Base-by-base conservation (phyloP, 2,329 filamentous ascomycete genomes). In the Fusarium tupiense region DNA sequence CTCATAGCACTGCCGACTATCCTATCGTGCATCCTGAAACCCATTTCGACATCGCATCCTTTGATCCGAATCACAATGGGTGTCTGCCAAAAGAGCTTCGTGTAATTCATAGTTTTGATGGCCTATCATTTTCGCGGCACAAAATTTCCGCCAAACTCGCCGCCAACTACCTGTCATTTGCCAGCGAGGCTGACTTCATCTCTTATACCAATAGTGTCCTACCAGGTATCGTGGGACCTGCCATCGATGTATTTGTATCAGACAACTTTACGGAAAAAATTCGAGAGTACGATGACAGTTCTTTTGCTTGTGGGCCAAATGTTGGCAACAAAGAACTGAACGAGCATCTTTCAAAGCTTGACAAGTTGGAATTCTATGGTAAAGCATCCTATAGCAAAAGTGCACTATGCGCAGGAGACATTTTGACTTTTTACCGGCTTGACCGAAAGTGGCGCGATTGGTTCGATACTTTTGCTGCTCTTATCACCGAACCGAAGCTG, bases 81-180 rank as follows among this genome's bases (percentile, higher is more conserved):
- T 33, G 2, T 33, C 33, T 2, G 2, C 33, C 33, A 33, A 33
- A 33, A 33, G 2, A 33, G 33, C 24, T 50, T 33, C 47, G 29
- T n/a, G 20, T 50, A 3, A 50, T 33, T 4, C 12, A 33, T 14
- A n/a, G 16, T 33, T 50, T 50, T 0, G 29, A n/a, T 6, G 6
- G 4, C 17, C 7, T 8, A n/a, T 0, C 1, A 16, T 6, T n/a
- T 5, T 33, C 47, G 20, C 20, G 14, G 10, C 16, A 2, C 29
- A 50, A 50, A 8, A 17, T 33, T 2, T 31, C 47, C 14, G 29
- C 17, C 24, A 2, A 50, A 7, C 47, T 50, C 4, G 0, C 6
- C 4, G 2, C 1, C 20, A 50, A 50, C 1, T 50, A 50, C 29
- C 7, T 49, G n/a, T 49, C 46, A 2, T 49, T 49, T 31, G 26